Conservation (phyloP, 106 monocot species). For the Dioscorea alata region DNA sequence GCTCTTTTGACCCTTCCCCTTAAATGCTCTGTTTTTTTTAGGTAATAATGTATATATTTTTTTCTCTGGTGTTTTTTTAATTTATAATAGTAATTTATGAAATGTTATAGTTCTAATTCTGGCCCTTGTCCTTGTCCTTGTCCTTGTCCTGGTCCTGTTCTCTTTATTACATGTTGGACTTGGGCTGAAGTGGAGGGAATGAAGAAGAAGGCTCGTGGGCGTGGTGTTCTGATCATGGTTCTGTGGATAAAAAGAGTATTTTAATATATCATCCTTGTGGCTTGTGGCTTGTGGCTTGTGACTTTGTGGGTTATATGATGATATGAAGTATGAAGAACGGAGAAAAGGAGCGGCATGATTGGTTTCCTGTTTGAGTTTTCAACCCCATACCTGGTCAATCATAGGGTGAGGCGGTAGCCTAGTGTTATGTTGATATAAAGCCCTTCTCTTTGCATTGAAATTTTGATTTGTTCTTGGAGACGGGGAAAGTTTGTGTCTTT, state of each 20-base stretch:
- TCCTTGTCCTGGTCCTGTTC: no score
- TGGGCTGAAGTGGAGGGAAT: no score
- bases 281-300: no score
- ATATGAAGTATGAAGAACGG: background rate
- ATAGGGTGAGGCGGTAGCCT: conserved; percentile 1
- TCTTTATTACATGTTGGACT: no score
- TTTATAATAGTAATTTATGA: background rate
- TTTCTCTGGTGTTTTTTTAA: background rate
- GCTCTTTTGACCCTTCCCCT: conserved; percentile 14
- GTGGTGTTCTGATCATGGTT: no score
- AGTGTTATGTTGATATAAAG: background rate
- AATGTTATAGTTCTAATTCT: no score
- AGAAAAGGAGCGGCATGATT: conserved; percentile 19
- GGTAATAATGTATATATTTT: no score
- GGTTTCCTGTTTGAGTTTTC: conserved; percentile 20
- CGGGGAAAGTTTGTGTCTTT: conserved; percentile 4
- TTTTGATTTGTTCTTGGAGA: conserved; percentile 8
- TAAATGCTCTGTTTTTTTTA: conserved; percentile 4
- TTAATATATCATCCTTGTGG: no score
- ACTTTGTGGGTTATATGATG: no score
- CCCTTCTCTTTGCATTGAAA: background rate
- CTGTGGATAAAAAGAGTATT: no score
- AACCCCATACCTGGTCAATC: conserved; percentile 8
- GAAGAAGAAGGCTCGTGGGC: no score
- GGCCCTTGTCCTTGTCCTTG: no score